Base-by-base conservation (phyloP, 2,329 filamentous ascomycete species). In the Claviceps spartinae region DNA sequence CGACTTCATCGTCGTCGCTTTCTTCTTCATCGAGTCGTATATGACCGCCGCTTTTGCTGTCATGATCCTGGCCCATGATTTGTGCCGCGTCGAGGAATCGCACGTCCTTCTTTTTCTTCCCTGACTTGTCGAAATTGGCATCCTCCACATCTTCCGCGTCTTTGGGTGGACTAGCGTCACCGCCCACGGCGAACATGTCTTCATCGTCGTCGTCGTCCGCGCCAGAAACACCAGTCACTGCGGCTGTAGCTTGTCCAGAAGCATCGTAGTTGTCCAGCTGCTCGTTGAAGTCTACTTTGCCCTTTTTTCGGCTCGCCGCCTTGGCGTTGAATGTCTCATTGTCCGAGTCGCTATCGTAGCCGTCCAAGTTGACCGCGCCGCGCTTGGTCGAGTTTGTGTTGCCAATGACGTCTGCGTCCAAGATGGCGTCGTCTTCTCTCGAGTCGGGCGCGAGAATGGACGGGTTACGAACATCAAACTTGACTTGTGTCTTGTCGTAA, bases 381-480 rank as follows among this genome's bases (percentile, higher is more conserved):
- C 93, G 87, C 67, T 95, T 95, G 0, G 88, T 87, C 9, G 82
- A 81, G 1, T 80, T 80, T 18, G 81, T 76, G 2, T 83, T 86
- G 16, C 90, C 89, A 57, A 97, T 96, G 41, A 96, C 90, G 63
- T 97, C 93, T 22, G 90, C 88, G 49, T 95, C 88, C 8, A 98
- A 78, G 30, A 91, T 78, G 0, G 81, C 80, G 60, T 89, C 75
- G 22, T 70, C 81, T 57, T 85, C 85, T 2, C 79, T 78, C 2
- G 82, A 85, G 64, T 94, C 88, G 1, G 90, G 83, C 2, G 88
- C 91, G 4, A 98, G 79, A 1, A 87, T 89, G 16, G 90, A 95
- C 3, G 93, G 93, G 65, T 98, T 97, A 58, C 93, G 88, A 50
- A 93, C 74, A 67, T 98, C 93, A 69, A 98, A 98, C 62, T 87